A percentile compares a stretch with the other conserved stretches of the same genome.
Evolutionary conservation across 169 alveolate species (phyloP).

Genomic region (Theileria orientalis): DNA sequence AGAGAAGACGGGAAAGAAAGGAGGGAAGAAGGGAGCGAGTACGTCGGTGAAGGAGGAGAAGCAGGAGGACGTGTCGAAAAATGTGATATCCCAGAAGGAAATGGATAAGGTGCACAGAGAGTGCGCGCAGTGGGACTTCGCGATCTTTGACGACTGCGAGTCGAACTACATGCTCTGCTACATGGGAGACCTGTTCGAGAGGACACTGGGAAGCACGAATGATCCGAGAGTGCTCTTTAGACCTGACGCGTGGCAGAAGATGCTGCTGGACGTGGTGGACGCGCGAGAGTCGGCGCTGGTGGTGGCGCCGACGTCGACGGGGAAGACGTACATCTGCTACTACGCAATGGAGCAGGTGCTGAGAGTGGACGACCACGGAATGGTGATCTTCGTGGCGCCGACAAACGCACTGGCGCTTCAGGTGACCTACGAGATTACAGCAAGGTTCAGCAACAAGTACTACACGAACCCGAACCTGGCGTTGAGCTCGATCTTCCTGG

Average conservation of each 20-base stretch:
- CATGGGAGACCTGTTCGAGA: constrained; percentile 82
- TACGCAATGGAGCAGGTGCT: constrained; percentile 89
- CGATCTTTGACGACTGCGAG: constrained; percentile 63
- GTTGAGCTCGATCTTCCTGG: constrained; percentile 61
- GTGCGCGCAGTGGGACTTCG: constrained; percentile 32
- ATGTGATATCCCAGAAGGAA: constrained; percentile 21
- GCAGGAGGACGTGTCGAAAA: background rate
- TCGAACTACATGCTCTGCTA: constrained; percentile 74
- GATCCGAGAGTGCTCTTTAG: constrained; percentile 87
- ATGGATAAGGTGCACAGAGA: constrained; percentile 22
- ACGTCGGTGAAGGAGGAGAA: background rate
- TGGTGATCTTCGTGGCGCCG: constrained; percentile 88
- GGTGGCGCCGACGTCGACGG: constrained; percentile 90
- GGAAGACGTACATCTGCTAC: constrained; percentile 90
- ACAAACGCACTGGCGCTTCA: constrained; percentile 87
- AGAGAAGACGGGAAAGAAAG: background rate
- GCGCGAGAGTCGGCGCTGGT: constrained; percentile 76
- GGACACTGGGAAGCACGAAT: constrained; percentile 79
- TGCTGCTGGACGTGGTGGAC: constrained; percentile 82
- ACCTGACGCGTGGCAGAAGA: constrained; percentile 90
- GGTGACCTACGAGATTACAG: constrained; percentile 86
- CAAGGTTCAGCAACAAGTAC: constrained; percentile 85
- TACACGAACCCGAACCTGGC: constrained; percentile 67
- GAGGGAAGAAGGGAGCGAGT: constrained; percentile 8
- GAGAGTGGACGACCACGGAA: constrained; percentile 82